These are phyloP conservation scores for Aegle marmelos DNA, from an alignment of 345 rosid species.

Conservation along the genomic window DNA sequence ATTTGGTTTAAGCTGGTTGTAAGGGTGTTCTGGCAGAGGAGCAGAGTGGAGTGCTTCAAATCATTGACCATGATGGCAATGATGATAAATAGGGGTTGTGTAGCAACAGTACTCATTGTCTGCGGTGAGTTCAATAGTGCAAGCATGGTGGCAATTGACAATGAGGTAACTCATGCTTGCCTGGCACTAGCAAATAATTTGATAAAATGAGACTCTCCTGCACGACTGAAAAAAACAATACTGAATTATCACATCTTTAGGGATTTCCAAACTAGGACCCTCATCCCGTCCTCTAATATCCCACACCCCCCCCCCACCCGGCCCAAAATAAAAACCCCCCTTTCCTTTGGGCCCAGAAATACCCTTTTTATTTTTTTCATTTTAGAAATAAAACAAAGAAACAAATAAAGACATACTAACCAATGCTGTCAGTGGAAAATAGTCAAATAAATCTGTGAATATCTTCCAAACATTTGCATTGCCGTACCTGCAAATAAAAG, in stretches of 20 bases:
- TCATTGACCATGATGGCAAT: not conserved
- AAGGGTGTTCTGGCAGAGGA: not conserved
- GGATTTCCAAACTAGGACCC: not conserved
- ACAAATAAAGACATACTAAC: constrained; percentile 45
- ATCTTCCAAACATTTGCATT: constrained; percentile 93
- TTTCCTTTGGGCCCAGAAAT: not conserved
- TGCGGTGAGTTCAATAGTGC: not conserved
- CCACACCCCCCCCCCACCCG: too few species aligned
- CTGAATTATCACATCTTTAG: not conserved
- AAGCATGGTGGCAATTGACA: not conserved
- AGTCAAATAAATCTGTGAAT: constrained; percentile 91
- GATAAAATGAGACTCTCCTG: not conserved
- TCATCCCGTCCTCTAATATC: not conserved
- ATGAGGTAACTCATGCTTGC: not conserved
- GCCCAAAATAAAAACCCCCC: not conserved
- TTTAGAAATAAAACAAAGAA: not conserved
- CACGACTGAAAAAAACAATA: not conserved
- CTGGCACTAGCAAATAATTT: not conserved
- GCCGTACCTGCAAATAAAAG: constrained; percentile 73
- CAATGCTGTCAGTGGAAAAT: constrained; percentile 94
- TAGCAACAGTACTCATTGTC: not conserved
- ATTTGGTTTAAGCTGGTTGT: not conserved
- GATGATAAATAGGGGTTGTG: not conserved
- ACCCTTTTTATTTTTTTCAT: not conserved
- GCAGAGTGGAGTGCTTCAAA: not conserved